These are phyloP conservation scores for Tausonia pullulans DNA, from an alignment of 1,284 basidiomycete genomes.

Conservation along the genomic window DNA sequence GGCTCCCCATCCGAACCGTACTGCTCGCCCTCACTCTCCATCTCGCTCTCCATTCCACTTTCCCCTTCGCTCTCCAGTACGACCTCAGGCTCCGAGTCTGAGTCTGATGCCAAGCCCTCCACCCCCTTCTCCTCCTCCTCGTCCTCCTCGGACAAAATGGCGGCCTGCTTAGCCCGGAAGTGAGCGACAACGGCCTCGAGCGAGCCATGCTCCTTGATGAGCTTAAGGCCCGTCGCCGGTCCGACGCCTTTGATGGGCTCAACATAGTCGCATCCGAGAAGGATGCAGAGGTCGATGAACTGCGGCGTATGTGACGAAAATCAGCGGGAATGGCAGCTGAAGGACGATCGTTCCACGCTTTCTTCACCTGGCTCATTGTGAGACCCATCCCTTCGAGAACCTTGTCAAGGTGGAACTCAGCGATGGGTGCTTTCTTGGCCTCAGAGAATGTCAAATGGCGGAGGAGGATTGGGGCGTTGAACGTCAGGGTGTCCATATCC, in stretches of 20 bases:
- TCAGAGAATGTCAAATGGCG: slow-evolving; percentile 98
- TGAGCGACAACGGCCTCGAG: slow-evolving; percentile 73
- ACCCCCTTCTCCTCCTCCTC: slow-evolving; percentile 15
- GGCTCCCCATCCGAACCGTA: slow-evolving; percentile 3
- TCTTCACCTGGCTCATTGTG: slow-evolving; percentile 69
- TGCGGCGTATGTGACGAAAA: slow-evolving; percentile 28
- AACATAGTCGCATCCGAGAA: slow-evolving; percentile 96
- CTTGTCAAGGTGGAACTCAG: slow-evolving; percentile 72
- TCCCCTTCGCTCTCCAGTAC: slow-evolving; percentile 23
- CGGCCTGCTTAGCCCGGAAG: slow-evolving; percentile 60
- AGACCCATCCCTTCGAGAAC: slow-evolving; percentile 82
- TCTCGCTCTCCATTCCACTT: slow-evolving; percentile 31
- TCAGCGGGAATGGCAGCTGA: not conserved
- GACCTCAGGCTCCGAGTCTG: not conserved
- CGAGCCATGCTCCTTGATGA: slow-evolving; percentile 74
- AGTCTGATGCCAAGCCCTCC: not conserved
- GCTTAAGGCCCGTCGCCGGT: slow-evolving; percentile 77
- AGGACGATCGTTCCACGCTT: no score
- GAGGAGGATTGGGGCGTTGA: slow-evolving; percentile 78
- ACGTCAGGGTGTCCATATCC: slow-evolving; percentile 99
- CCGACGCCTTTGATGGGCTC: slow-evolving; percentile 47
- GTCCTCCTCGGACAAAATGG: slow-evolving; percentile 30
- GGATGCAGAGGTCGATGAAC: slow-evolving; percentile 95
- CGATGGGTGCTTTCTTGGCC: slow-evolving; percentile 95
- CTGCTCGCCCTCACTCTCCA: not conserved